Percentiles rank a stretch among this genome's conserved stretches.
phyloP scores from a whole-genome alignment of 1,284 basidiomycete genomes.

The Trichosporon sp. region DNA sequence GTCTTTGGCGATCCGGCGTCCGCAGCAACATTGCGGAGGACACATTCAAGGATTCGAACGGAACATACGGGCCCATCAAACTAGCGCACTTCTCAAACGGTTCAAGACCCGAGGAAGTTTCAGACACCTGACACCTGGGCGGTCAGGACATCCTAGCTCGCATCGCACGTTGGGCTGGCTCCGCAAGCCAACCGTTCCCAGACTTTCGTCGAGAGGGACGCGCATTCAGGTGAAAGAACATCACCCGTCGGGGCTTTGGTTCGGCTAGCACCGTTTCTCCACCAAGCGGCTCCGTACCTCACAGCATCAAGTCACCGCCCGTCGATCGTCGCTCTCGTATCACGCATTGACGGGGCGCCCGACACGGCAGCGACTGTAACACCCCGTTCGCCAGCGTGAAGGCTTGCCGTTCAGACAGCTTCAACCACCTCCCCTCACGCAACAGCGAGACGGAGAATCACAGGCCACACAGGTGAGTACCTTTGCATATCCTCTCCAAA shows the following conservation, averaged over 20 bases:
- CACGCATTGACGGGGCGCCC: not conserved
- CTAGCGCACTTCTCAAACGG: slow-evolving; percentile 3
- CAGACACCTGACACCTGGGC: slow-evolving; percentile 1
- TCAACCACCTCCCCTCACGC: not conserved
- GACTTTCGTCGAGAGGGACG: too few relatives aligned
- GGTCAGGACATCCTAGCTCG: not conserved
- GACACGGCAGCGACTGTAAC: not conserved
- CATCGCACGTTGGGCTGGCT: not conserved
- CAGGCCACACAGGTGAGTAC: slow-evolving; percentile 2
- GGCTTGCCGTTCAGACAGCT: not conserved
- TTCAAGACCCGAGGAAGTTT: slow-evolving; percentile 6
- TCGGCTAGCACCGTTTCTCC: not conserved
- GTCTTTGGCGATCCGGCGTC: not conserved
- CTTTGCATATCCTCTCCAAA: not conserved
- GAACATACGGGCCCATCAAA: not conserved
- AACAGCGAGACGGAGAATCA: not conserved
- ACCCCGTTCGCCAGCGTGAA: not conserved
- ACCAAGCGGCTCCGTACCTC: not conserved
- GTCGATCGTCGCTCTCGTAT: not conserved
- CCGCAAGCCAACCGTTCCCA: not conserved
- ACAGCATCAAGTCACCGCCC: not conserved
- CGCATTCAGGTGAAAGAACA: not conserved
- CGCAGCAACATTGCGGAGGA: slow-evolving; percentile 7
- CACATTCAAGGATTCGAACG: slow-evolving; percentile 9
- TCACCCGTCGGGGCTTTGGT: not conserved